Evolutionary conservation across 176 grass and related monocot species (phyloP).

Genomic region (Cenchrus americanus): DNA sequence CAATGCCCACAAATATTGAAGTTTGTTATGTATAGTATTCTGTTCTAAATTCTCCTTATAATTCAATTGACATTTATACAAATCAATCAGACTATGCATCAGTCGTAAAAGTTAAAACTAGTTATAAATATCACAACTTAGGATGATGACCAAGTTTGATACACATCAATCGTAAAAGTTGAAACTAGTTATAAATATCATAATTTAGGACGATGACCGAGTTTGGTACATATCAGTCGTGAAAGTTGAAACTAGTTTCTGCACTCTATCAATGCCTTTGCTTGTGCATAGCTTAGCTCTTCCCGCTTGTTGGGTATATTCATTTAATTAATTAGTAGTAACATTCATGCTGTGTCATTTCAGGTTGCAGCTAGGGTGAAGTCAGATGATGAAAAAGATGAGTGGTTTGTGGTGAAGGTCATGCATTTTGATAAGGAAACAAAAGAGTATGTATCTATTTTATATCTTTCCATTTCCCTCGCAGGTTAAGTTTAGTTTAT

Average conservation of each 20-base stretch:
- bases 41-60: not conserved
- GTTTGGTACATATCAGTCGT: not conserved
- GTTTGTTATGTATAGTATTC: constrained; percentile 4
- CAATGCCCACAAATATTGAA: not conserved
- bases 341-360: constrained; percentile 43
- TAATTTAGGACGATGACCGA: constrained; percentile 32
- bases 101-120: constrained; percentile 11
- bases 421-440: constrained; percentile 93
- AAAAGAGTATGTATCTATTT: constrained; percentile 76
- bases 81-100: not conserved
- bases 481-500: not conserved
- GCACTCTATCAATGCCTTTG: not conserved
- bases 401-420: constrained; percentile 96
- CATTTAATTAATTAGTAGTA: constrained; percentile 18
- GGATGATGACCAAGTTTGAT: constrained; percentile 20
- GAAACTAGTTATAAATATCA: constrained; percentile 5
- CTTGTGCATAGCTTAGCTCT: constrained; percentile 13
- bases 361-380: constrained; percentile 95
- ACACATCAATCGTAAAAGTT: not conserved
- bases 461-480: not conserved
- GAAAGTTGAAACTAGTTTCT: not conserved
- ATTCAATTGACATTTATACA: constrained; percentile 13
- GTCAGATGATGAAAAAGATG: constrained; percentile 88
- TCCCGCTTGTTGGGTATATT: not conserved
- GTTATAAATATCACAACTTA: constrained; percentile 13